A percentile compares a stretch with the other conserved stretches of the same genome.
Conservation (phyloP, 345 rosid species). For the Cardiospermum halicacabum region DNA sequence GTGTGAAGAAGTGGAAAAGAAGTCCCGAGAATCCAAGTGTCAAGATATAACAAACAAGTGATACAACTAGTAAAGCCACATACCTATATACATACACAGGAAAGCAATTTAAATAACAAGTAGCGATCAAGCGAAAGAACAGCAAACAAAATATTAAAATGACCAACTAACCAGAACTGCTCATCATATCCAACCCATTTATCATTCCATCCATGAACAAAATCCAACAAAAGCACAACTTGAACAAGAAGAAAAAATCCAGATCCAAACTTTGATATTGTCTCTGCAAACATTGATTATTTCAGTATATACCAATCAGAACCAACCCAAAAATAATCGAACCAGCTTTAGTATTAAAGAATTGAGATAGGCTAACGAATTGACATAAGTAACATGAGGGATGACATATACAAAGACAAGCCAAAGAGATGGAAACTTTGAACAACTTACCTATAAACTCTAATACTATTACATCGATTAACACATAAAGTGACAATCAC, state of each 20-base stretch:
- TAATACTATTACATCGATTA: too few species aligned
- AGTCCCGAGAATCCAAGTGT: constrained; percentile 90
- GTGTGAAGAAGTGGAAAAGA: constrained; percentile 96
- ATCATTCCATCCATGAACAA: constrained; percentile 99
- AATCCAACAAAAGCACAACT: constrained; percentile 98
- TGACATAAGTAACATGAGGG: too few species aligned
- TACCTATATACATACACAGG: constrained; percentile 52
- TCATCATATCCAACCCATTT: constrained; percentile 96
- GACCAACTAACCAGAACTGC: constrained; percentile 84
- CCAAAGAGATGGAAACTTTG: too few species aligned
- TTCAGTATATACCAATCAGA: too few species aligned
- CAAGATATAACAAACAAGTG: constrained; percentile 78
- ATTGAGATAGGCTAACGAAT: too few species aligned
- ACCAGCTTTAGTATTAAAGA: too few species aligned
- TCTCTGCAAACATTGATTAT: constrained; percentile 42
- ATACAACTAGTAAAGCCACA: constrained; percentile 67
- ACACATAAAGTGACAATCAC: too few species aligned
- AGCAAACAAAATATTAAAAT: neutral
- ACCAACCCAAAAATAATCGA: too few species aligned
- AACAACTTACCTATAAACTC: too few species aligned
- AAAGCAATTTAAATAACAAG: constrained; percentile 5
- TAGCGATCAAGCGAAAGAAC: neutral
- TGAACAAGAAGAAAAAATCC: constrained; percentile 96
- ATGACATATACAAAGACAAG: too few species aligned
- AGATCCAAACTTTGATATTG: constrained; percentile 88